Evolutionary conservation across 768 basidiomycete genomes (phyloP).

Genomic region (Boletus reticuloceps): DNA sequence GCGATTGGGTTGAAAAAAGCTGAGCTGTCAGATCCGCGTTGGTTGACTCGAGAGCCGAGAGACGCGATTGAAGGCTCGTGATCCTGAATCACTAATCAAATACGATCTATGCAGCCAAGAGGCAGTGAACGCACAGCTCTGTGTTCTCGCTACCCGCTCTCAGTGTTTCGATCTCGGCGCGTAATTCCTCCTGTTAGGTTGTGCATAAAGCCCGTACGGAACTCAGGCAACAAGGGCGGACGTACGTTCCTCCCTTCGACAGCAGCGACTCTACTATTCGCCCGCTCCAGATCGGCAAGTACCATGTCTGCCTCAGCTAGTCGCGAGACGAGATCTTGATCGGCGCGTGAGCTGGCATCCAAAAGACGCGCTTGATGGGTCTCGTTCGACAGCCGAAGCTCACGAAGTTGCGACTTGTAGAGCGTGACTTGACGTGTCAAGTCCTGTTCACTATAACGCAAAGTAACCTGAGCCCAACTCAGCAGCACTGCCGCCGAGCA

Average conservation of each 20-base stretch:
- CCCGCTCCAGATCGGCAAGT: slow-evolving; percentile 88
- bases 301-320: slow-evolving; percentile 95
- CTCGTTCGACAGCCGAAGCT: slow-evolving; percentile 88
- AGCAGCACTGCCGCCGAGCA: background rate
- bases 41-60: slow-evolving; percentile 70
- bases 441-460: slow-evolving; percentile 74
- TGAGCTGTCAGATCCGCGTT: slow-evolving; percentile 16
- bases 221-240: background rate
- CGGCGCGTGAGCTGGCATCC: slow-evolving; percentile 89
- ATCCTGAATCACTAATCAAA: slow-evolving; percentile 13
- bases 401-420: slow-evolving; percentile 84
- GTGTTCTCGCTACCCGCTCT: slow-evolving; percentile 74
- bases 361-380: slow-evolving; percentile 89
- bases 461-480: background rate
- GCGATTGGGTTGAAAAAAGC: slow-evolving; percentile 16
- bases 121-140: slow-evolving; percentile 51
- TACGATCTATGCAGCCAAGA: background rate
- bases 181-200: slow-evolving; percentile 73
- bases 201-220: background rate
- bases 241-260: slow-evolving; percentile 91
- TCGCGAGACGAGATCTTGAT: slow-evolving; percentile 89
- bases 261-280: slow-evolving; percentile 89
- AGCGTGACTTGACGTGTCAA: slow-evolving; percentile 89
- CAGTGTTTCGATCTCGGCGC: slow-evolving; percentile 91
- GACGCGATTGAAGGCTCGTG: slow-evolving; percentile 58